These are phyloP conservation scores for Capsicum rhomboideum DNA, from an alignment of 257 asterid species.

Conservation along the genomic window DNA sequence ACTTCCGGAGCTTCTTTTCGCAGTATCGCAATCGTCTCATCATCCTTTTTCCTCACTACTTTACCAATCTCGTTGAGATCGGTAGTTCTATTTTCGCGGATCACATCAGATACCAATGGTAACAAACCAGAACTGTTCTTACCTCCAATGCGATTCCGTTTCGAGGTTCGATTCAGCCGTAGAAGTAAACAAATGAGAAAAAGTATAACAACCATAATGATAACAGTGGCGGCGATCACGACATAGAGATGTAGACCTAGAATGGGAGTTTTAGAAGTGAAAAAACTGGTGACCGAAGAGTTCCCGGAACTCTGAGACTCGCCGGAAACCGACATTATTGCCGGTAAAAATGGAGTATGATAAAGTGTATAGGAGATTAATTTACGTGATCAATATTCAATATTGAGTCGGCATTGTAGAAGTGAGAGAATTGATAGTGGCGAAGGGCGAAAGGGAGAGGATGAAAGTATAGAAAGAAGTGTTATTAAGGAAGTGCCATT, in stretches of 20 bases:
- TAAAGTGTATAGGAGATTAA: background rate
- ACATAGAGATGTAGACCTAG: conserved; percentile 63
- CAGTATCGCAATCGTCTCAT: conserved; percentile 36
- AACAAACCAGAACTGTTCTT: conserved; percentile 39
- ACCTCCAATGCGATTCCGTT: conserved; percentile 30
- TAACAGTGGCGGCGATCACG: conserved; percentile 40
- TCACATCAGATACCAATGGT: conserved; percentile 49
- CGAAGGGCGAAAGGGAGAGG: background rate
- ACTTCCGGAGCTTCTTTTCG: conserved; percentile 29
- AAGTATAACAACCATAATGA: conserved; percentile 34
- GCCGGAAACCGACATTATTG: conserved; percentile 43
- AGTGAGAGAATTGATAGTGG: background rate
- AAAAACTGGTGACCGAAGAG: conserved; percentile 12
- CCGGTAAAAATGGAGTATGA: background rate
- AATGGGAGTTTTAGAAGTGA: conserved; percentile 55
- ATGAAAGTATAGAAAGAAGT: background rate
- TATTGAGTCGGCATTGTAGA: background rate
- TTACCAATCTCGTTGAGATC: conserved; percentile 25
- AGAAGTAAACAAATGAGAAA: conserved; percentile 32
- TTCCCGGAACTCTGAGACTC: conserved; percentile 16
- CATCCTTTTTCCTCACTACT: conserved; percentile 3
- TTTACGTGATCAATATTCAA: background rate
- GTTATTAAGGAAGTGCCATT: background rate
- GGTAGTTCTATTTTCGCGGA: conserved; percentile 14
- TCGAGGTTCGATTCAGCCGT: conserved; percentile 34